Base-by-base conservation (phyloP, 2,329 filamentous ascomycete genomes). In the Pseudocercospora eumusae region DNA sequence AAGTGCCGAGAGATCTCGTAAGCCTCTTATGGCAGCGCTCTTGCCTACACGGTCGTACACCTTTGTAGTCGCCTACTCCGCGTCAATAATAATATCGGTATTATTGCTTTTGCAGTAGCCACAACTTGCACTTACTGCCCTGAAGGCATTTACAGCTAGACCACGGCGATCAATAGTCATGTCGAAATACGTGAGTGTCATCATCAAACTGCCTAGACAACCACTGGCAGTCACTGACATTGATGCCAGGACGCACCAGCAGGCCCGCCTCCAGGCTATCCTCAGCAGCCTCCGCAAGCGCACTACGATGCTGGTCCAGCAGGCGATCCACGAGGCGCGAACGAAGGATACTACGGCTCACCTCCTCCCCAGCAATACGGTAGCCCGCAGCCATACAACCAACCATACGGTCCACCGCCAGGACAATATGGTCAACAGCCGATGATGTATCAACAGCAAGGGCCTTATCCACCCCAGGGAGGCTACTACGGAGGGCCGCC, bases 391-490 rank as follows among this genome's bases (percentile, higher is more conserved):
- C 64, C 65, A 25, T 63, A 66, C 15, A 67, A 63, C 21, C 62
- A 57, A 18, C 62, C 61, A 15, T 65, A 63, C 27, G 60, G 57
- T 10, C 72, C 73, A 6, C 75, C 69, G 10, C 73, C 73, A 55
- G 70, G 69, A 25, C 63, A 61, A 2, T 76, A 76, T 73, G 74
- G 76, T 57, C 78, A 78, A 61, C 75, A 74, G 56, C 75, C 73
- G 53, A 75, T 75, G 56, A 70, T 68, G 23, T 72, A 75, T 50
- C 72, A 70, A 47, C 68, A 69, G 56, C 67, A 67, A 61, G 60
- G 58, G 13, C 64, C 58, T 23, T 64, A 65, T 44, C 75, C 72
- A 49, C 79, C 74, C 56, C 75, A 72, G 61, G 74, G 74, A 49
- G 77, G 75, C 3, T 76, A 79, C 56, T 75, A 76, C 49, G 69